Evolutionary conservation across 2,329 filamentous ascomycete genomes (phyloP), one percentile per base, ranked within the genome.

Genomic region (Ramichloridium luteum): DNA sequence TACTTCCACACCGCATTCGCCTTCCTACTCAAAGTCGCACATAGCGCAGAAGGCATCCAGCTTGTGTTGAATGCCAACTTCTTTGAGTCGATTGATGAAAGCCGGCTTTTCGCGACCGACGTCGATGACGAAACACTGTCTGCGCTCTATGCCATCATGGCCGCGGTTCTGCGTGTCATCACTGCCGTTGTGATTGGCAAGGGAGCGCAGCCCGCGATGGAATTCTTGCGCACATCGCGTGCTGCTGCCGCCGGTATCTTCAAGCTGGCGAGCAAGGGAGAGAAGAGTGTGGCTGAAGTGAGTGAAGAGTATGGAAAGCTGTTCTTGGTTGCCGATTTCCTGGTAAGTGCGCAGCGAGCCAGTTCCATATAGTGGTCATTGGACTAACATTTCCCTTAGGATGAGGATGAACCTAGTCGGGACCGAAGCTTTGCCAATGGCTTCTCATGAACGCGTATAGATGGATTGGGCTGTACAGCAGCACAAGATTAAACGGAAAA

Each of bases 1-100:
- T 74, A 70, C 51, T 76, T 76, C 43, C 68, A 88, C 49, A 78
- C 85, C 27, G 79, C 82, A 40, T 70, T 96, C 16, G 75, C 83
- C 2, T 71, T 98, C 11, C 70, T 98, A 15, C 68, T 93, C 14
- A 78, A 85, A 42, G 71, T 96, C 31, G 80, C 80, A 33, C 83
- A 93, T 54, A 88, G 80, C 2, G 77, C 80, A 35, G 63, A 70
- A n/a, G 92, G 90, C 16, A 86, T 90, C 28, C 79, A 78, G 36
- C 75, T 83, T 41, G 74, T 94, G n/a, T 67, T 96, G 25, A 85
- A 92, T 48, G 81, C 83, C 6, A 88, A 88, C 39, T 68, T 98
- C 4, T 88, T 98, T 62, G 72, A 77, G 27, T 71, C 82, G 0
- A 64, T 96, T 16, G 79, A 80, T 40, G 72, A 79, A 34, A 93